phyloP scores from a whole-genome alignment of 495 filamentous ascomycete species.

The Neurospora pannonica region DNA sequence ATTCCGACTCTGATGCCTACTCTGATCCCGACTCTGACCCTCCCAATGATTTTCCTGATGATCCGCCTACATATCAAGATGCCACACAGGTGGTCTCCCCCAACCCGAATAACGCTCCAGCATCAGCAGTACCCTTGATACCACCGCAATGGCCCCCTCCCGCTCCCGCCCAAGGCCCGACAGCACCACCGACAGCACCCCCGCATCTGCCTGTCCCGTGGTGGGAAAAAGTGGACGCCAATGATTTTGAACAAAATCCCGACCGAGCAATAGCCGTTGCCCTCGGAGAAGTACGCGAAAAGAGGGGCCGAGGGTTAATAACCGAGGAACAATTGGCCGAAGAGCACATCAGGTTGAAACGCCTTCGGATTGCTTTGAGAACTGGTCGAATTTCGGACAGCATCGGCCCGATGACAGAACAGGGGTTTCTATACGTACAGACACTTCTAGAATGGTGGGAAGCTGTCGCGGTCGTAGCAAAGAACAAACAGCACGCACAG shows the following conservation, averaged over 20 bases:
- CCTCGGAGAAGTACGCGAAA: not conserved
- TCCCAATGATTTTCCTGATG: not conserved
- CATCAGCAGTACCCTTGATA: not conserved
- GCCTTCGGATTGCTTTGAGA: not conserved
- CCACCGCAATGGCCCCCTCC: not conserved
- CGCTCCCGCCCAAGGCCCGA: not conserved
- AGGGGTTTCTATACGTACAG: not conserved
- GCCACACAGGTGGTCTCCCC: not conserved
- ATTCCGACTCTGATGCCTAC: not conserved
- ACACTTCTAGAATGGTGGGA: not conserved
- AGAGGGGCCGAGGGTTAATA: not conserved
- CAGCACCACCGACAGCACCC: not conserved
- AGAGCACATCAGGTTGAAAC: not conserved
- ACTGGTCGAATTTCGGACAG: not conserved
- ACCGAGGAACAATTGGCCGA: not conserved
- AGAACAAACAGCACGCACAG: not conserved
- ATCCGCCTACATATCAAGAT: not conserved
- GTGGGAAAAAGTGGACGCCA: not conserved
- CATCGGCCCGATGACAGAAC: not conserved
- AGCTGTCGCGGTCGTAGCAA: not conserved
- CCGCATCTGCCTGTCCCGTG: not conserved
- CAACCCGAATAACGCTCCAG: not conserved
- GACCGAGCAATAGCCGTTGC: not conserved
- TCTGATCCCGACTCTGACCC: not conserved
- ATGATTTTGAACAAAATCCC: not conserved